These are phyloP conservation scores for Daldinia eschscholtzii DNA, from an alignment of 2,329 filamentous ascomycete species.

Conservation along the genomic window DNA sequence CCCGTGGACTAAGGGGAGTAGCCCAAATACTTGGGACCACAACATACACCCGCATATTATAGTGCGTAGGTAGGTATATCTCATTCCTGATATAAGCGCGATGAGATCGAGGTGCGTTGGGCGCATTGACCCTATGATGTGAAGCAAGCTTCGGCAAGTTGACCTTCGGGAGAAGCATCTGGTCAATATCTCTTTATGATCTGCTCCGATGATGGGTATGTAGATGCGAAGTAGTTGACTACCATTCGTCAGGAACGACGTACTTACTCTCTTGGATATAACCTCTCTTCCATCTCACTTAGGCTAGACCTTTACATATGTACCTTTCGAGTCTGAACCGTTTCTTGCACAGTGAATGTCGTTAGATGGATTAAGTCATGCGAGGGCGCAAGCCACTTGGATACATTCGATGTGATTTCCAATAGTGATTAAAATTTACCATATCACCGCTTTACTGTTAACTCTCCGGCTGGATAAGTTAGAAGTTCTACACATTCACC, in stretches of 20 bases:
- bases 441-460: neutral
- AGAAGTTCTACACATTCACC: neutral
- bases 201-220: neutral
- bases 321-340: neutral
- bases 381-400: neutral
- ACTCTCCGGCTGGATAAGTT: neutral
- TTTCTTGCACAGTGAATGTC: neutral
- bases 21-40: neutral
- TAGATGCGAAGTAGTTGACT: neutral
- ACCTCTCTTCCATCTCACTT: neutral
- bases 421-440: neutral
- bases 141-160: neutral
- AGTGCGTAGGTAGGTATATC: neutral
- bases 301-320: neutral
- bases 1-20: neutral
- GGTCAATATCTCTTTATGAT: neutral
- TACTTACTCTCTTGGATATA: neutral
- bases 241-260: neutral
- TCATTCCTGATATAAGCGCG: neutral
- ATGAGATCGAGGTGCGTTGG: neutral
- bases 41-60: neutral
- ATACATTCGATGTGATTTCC: neutral
- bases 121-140: neutral
- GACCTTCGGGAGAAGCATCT: neutral
- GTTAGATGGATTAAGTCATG: neutral